A percentile compares a stretch with the other conserved stretches of the same genome.
These are phyloP conservation scores for Plantago major DNA, from an alignment of 257 asterid species.

Conservation along the genomic window DNA sequence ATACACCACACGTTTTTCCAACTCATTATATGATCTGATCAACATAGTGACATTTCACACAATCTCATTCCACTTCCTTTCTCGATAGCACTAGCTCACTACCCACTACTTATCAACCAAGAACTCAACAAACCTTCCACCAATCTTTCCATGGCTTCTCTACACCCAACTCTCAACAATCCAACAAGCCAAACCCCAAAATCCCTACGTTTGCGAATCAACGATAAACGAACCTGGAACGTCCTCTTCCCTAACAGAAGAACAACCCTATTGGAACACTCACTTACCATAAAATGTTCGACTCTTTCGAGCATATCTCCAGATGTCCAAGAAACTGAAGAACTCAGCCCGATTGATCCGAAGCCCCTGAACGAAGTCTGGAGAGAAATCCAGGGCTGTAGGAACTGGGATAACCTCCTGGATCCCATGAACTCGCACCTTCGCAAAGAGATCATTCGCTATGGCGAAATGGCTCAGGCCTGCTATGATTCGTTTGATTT, in stretches of 20 bases:
- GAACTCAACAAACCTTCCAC: neutral
- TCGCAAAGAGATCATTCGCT: constrained; percentile 52
- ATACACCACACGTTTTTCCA: neutral
- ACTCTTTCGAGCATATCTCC: constrained; percentile 32
- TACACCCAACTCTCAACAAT: constrained; percentile 28
- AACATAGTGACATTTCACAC: neutral
- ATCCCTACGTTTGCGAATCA: constrained; percentile 2
- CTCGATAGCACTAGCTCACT: neutral
- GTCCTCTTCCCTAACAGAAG: constrained; percentile 18
- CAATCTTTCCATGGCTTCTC: constrained; percentile 34
- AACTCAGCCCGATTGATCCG: constrained; percentile 22
- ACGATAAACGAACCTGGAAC: constrained; percentile 8
- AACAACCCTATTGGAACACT: neutral
- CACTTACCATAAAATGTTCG: constrained; percentile 19
- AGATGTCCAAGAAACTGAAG: constrained; percentile 23
- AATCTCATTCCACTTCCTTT: no score
- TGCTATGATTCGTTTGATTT: constrained; percentile 82
- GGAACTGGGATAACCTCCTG: constrained; percentile 47
- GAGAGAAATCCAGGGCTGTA: constrained; percentile 54
- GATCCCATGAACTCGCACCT: constrained; percentile 72
- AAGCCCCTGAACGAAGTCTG: constrained; percentile 46
- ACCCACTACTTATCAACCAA: neutral
- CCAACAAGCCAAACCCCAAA: constrained; percentile 18
- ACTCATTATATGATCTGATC: neutral
- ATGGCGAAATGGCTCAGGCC: constrained; percentile 75